Base-by-base conservation (phyloP, 2,329 filamentous ascomycete species). In the Botryotinia convoluta region DNA sequence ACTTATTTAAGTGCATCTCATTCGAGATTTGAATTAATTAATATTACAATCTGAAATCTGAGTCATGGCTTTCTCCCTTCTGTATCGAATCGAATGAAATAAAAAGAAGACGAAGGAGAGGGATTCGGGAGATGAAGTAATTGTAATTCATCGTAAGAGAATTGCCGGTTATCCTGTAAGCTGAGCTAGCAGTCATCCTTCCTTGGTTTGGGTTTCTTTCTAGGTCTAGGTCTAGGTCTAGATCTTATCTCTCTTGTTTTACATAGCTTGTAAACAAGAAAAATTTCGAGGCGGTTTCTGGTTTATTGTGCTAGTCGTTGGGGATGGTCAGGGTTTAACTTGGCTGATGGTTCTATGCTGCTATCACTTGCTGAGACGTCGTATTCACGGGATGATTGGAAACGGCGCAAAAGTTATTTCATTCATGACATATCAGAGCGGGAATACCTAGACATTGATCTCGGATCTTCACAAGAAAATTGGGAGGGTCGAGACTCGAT, bases 361-460 rank as follows among this genome's bases (percentile, higher is more conserved):
- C 16, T 6, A 6, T 44, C 18, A 16, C 42, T 20, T 44, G 16
- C 16, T 44, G 42, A 44, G 42, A 44, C 5, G 42, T 18, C 5
- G 16, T 18, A 51, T 1, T 26, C 48, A 0, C 20, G 22, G 22
- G 10, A n/a, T 54, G 48, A n/a, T 54, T n/a, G 10, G 26, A 54
- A n/a, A 6, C 1, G 10, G 2, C 1, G 10, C 5, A 4, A 3
- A 51, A 14, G 2, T 12, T 4, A 26, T 51, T 2, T 51, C 10
- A n/a, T 26, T 51, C 22, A n/a, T n/a, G 48, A 26, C 1, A 26
- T 12, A 51, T 26, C 22, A 12, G 4, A n/a, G 22, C 9, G 10
- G 4, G 1, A 5, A 14, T n/a, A 26, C 12, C 48, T n/a, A 14
- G 48, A 51, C 4, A 4, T n/a, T 4, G 48, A n/a, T 51, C 4